Evolutionary conservation across 1,139 yeast genomes (phyloP).

Genomic region (Arxiozyma telluris): DNA sequence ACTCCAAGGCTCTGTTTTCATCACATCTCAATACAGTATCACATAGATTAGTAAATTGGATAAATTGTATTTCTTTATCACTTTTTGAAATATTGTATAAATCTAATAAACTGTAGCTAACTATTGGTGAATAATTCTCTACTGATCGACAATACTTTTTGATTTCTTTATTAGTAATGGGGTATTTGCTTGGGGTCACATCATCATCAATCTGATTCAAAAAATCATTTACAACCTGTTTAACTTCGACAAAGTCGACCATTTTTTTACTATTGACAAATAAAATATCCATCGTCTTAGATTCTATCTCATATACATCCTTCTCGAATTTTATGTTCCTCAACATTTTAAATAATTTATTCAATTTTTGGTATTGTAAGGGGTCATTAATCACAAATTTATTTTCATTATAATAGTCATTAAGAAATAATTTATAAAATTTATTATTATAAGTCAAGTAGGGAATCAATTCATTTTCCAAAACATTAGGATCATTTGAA

Average conservation of each 20-base stretch:
- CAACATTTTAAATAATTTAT: conserved; percentile 7
- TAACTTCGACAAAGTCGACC: conserved; percentile 5
- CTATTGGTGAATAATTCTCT: conserved; percentile 6
- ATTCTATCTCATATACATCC: conserved; percentile 6
- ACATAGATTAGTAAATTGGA: conserved; percentile 18
- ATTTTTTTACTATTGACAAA: conserved; percentile 16
- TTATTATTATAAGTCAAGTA: conserved; percentile 9
- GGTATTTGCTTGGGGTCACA: conserved; percentile 4
- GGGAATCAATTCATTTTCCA: conserved; percentile 18
- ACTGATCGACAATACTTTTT: conserved; percentile 13
- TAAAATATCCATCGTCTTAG: conserved; percentile 16
- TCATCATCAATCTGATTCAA: conserved; percentile 12
- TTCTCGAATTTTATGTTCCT: not conserved
- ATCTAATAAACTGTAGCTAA: conserved; percentile 14
- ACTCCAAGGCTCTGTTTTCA: not conserved
- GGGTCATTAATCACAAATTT: conserved; percentile 14
- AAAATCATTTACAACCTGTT: conserved; percentile 9
- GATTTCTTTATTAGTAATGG: conserved; percentile 10
- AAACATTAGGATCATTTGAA: not conserved
- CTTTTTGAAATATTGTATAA: conserved; percentile 17
- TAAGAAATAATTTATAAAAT: conserved; percentile 13
- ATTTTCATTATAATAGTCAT: conserved; percentile 9
- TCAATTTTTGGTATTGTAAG: conserved; percentile 13
- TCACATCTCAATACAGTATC: conserved; percentile 5
- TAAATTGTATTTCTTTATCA: conserved; percentile 17